Evolutionary conservation across 1,139 yeast genomes (phyloP).

Genomic region (Arxiozyma heterogenica): DNA sequence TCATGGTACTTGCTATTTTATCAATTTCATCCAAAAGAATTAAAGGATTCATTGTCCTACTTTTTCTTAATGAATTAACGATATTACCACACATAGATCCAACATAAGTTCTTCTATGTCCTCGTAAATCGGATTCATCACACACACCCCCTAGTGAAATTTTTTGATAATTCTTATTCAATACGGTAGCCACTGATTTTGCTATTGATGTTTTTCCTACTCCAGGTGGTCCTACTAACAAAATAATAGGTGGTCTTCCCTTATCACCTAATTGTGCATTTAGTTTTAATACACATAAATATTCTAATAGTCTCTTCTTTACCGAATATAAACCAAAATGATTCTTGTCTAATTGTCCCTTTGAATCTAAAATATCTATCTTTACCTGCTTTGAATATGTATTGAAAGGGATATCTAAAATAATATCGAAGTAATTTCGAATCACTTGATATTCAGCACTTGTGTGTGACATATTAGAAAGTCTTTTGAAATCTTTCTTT

Average conservation of each 20-base stretch:
- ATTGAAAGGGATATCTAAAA: conserved; percentile 59
- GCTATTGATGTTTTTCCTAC: conserved; percentile 85
- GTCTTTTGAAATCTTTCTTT: conserved; percentile 49
- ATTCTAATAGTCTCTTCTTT: conserved; percentile 72
- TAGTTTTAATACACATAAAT: conserved; percentile 66
- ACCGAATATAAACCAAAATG: conserved; percentile 81
- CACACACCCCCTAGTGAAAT: conserved; percentile 94
- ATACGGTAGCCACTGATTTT: conserved; percentile 80
- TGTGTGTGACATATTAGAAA: conserved; percentile 47
- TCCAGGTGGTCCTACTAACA: conserved; percentile 88
- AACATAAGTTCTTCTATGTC: conserved; percentile 93
- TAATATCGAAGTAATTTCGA: conserved; percentile 55
- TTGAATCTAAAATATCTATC: conserved; percentile 49
- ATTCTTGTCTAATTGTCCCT: conserved; percentile 57
- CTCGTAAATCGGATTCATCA: conserved; percentile 93
- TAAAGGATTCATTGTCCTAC: conserved; percentile 84
- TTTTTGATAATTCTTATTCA: conserved; percentile 77
- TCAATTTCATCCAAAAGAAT: conserved; percentile 92
- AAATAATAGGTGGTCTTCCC: conserved; percentile 52
- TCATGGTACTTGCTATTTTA: conserved; percentile 52
- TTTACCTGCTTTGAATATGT: conserved; percentile 21
- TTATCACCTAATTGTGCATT: conserved; percentile 8
- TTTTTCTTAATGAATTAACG: conserved; percentile 77
- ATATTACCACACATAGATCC: conserved; percentile 95
- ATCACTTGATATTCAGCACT: conserved; percentile 61